phyloP scores from a whole-genome alignment of 176 grass and related monocot genomes.

The Puccinellia tenuiflora region DNA sequence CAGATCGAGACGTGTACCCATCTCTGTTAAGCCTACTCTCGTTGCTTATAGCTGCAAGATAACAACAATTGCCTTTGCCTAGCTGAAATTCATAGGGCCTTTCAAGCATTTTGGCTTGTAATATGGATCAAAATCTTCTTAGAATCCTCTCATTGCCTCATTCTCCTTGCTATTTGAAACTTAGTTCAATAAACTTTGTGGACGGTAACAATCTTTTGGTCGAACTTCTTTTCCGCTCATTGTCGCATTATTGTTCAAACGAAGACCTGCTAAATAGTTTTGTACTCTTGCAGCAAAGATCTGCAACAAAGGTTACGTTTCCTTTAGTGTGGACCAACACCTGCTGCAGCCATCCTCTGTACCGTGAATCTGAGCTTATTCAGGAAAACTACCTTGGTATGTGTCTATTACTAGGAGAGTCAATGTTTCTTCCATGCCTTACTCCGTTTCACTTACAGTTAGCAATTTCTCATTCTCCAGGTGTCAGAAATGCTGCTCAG shows the following conservation, averaged over 20 bases:
- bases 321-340: constrained; percentile 97
- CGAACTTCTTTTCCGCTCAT: neutral
- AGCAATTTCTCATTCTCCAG: constrained; percentile 26
- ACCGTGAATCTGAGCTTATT: constrained; percentile 91
- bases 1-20: neutral
- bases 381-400: constrained; percentile 84
- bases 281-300: constrained; percentile 70
- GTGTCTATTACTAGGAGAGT: neutral
- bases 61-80: neutral
- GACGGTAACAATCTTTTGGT: neutral
- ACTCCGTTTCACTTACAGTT: neutral
- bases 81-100: neutral
- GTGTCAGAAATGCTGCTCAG: constrained; percentile 91
- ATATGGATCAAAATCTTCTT: neutral
- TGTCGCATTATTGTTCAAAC: neutral
- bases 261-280: neutral
- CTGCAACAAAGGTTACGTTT: constrained; percentile 90
- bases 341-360: constrained; percentile 97
- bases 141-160: neutral
- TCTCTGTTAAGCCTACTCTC: neutral
- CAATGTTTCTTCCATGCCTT: neutral
- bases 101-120: neutral
- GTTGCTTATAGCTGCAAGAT: neutral
- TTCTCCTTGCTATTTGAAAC: neutral
- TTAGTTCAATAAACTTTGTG: neutral